These are phyloP conservation scores for Marasmius fiardii DNA, from an alignment of 1,284 basidiomycete genomes.

Conservation along the genomic window DNA sequence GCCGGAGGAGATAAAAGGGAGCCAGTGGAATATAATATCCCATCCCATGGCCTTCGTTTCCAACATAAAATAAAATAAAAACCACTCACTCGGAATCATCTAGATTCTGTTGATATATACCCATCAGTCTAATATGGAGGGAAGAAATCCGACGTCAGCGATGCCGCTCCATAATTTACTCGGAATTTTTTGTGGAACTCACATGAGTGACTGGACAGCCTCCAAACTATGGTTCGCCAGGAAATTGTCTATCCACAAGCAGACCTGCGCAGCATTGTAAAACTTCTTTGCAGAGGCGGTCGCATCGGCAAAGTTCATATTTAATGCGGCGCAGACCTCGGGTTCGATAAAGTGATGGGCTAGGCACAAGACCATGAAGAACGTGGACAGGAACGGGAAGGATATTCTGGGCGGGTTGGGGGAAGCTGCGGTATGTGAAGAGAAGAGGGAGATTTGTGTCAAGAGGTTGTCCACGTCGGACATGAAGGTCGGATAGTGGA, in stretches of 20 bases:
- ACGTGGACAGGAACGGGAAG: conserved; percentile 18
- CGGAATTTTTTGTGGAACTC: too few species aligned
- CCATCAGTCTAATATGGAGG: conserved; percentile 24
- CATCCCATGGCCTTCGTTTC: too few species aligned
- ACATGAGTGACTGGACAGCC: conserved; percentile 22
- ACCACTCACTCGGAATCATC: conserved; percentile 23
- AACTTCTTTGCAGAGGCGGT: conserved; percentile 17
- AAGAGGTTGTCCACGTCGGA: not conserved
- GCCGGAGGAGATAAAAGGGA: too few species aligned
- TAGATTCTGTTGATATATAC: conserved; percentile 24
- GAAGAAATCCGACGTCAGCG: not conserved
- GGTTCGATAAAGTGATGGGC: conserved; percentile 22
- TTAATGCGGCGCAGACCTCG: conserved; percentile 15
- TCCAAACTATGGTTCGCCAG: conserved; percentile 21
- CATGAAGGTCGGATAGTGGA: conserved; percentile 18
- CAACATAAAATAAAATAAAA: not conserved
- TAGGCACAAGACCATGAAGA: conserved; percentile 23
- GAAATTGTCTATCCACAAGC: conserved; percentile 21
- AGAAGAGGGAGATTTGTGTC: not conserved
- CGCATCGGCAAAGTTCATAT: conserved; percentile 12
- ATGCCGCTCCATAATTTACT: too few species aligned
- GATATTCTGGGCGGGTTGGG: conserved; percentile 2
- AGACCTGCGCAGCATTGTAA: conserved; percentile 22
- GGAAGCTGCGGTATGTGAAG: not conserved
- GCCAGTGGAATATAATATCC: too few species aligned